A percentile compares a stretch with the other conserved stretches of the same genome.
phyloP scores from a whole-genome alignment of 176 grass and related monocot species.

The Carex myosuroides region DNA sequence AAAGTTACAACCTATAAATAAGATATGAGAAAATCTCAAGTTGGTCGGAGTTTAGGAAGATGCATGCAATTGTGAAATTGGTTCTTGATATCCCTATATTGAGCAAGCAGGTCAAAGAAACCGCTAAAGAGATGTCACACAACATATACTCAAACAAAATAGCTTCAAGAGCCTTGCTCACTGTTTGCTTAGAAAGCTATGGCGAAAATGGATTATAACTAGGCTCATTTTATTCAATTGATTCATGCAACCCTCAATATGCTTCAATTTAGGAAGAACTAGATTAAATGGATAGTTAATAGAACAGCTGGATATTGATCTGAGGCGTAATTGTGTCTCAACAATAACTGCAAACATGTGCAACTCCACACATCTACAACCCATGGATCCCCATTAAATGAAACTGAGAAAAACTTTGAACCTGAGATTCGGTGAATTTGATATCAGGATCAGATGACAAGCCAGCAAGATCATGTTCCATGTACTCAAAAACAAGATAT shows the following conservation, averaged over 20 bases:
- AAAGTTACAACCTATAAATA: neutral
- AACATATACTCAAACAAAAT: neutral
- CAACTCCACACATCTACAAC: neutral
- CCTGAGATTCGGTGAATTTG: slow-evolving; percentile 82
- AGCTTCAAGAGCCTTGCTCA: neutral
- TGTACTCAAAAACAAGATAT: slow-evolving; percentile 98
- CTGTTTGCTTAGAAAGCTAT: neutral
- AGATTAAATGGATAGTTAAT: neutral
- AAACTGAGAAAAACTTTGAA: slow-evolving; percentile 9
- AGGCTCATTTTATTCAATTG: neutral
- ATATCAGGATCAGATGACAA: slow-evolving; percentile 82
- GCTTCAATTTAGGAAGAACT: neutral
- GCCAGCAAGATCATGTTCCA: slow-evolving; percentile 97
- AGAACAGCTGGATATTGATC: neutral
- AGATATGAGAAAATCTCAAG: neutral
- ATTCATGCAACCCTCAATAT: neutral
- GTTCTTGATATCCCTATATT: neutral
- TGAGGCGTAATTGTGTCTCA: neutral
- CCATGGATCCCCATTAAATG: neutral
- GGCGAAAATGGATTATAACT: neutral
- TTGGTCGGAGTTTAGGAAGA: neutral
- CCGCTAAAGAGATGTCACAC: neutral
- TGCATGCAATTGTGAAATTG: neutral
- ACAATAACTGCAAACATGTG: neutral
- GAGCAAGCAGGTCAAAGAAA: neutral